Conservation (phyloP, 257 asterid species). For the Buddleja alternifolia region DNA sequence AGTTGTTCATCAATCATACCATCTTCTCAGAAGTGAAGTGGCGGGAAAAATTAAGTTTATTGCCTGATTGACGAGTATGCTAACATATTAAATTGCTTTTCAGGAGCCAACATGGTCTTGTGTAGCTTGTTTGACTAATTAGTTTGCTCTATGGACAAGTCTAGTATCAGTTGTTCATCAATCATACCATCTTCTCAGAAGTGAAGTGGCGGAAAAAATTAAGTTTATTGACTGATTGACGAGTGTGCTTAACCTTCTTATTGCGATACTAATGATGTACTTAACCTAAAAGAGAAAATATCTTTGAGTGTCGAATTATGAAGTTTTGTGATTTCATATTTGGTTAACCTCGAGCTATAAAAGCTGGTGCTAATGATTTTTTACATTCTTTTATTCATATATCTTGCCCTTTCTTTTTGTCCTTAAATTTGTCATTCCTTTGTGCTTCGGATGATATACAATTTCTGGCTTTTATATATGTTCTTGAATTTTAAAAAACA, state of each 20-base stretch:
- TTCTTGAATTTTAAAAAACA: conserved; percentile 8
- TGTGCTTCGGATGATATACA: background rate
- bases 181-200: background rate
- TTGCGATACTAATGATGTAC: background rate
- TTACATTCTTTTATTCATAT: background rate
- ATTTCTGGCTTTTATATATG: conserved; percentile 8
- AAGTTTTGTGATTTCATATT: background rate
- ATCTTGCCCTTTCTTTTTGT: conserved; percentile 11
- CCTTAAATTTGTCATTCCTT: conserved; percentile 12
- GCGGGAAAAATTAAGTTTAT: background rate
- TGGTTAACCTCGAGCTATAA: background rate
- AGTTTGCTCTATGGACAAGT: background rate
- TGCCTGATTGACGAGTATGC: background rate
- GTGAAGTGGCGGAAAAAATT: background rate
- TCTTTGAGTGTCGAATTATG: background rate
- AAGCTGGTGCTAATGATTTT: background rate
- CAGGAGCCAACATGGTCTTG: background rate
- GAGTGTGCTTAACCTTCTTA: background rate
- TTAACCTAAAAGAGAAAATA: background rate
- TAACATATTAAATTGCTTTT: conserved; percentile 8
- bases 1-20: background rate
- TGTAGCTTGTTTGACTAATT: background rate
- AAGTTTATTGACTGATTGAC: background rate
- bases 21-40: background rate
- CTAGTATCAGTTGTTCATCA: background rate